Evolutionary conservation across 2,329 filamentous ascomycete genomes (phyloP).

Genomic region (Stemphylium lycopersici): DNA sequence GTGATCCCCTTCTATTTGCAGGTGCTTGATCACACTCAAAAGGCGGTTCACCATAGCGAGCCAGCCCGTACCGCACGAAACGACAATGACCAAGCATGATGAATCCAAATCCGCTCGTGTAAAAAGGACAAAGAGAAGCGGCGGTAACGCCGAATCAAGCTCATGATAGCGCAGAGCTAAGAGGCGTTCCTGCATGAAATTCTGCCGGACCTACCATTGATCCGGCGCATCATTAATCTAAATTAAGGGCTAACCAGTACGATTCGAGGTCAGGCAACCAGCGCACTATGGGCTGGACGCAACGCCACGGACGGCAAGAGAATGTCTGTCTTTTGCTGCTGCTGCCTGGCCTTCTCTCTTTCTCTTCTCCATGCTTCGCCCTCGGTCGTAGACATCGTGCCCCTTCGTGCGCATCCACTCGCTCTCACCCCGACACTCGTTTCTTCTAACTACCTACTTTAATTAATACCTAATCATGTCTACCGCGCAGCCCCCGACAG

Average conservation of each 20-base stretch:
- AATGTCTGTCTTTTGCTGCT: neutral
- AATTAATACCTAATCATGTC: constrained; percentile 20
- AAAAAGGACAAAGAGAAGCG: neutral
- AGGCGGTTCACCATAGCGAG: too few species aligned
- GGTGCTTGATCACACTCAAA: too few species aligned
- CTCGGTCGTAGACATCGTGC: constrained; percentile 6
- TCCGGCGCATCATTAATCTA: constrained; percentile 2
- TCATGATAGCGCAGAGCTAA: neutral
- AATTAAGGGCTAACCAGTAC: constrained; percentile 7
- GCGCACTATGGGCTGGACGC: neutral
- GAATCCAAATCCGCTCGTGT: neutral
- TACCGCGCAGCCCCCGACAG: constrained; percentile 2
- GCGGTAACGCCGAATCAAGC: constrained; percentile 3
- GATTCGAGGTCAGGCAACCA: constrained; percentile 12
- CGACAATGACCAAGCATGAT: too few species aligned
- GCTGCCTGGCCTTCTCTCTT: constrained; percentile 1
- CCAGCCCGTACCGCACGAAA: too few species aligned
- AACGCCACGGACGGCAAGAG: constrained; percentile 1
- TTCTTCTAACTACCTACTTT: neutral
- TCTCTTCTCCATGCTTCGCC: constrained; percentile 6
- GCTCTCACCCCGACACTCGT: constrained; percentile 9
- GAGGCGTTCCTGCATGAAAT: constrained; percentile 6
- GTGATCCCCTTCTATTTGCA: too few species aligned
- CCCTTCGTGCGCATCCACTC: constrained; percentile 16
- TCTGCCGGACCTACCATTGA: neutral